Conservation (phyloP, 23 red algal species). For the Cyanidiococcus yangmingshanensis region DNA sequence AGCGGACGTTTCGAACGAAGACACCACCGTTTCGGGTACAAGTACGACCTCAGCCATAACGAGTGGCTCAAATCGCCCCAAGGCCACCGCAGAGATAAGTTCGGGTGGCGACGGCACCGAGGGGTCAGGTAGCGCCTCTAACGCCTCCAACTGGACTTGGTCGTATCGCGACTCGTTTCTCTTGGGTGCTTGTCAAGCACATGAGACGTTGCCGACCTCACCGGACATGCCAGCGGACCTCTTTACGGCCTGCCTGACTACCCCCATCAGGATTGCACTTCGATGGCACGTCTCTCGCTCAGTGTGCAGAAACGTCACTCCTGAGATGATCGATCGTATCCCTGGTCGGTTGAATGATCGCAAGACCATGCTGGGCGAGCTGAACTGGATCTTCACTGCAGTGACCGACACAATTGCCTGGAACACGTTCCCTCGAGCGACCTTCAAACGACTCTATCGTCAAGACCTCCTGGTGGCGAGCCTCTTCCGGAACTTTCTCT, state of each 20-base stretch:
- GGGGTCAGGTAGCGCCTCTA: background rate
- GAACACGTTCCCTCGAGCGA: conserved; percentile 67
- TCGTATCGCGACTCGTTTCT: conserved; percentile 26
- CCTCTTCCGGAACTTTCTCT: conserved; percentile 84
- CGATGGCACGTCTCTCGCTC: conserved; percentile 59
- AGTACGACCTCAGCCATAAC: background rate
- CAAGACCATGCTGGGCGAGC: conserved; percentile 71
- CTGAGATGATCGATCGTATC: conserved; percentile 78
- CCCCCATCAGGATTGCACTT: conserved; percentile 81
- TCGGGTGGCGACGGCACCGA: background rate
- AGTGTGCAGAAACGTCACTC: conserved; percentile 37
- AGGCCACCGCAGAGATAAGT: background rate
- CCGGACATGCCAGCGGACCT: conserved; percentile 79
- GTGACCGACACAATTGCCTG: conserved; percentile 98
- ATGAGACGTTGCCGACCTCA: conserved; percentile 53
- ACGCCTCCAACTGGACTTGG: background rate
- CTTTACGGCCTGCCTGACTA: conserved; percentile 92
- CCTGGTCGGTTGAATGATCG: conserved; percentile 68
- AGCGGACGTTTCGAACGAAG: background rate
- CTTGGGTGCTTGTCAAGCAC: conserved; percentile 53
- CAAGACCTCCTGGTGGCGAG: conserved; percentile 82
- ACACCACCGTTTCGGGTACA: background rate
- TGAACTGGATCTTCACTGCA: conserved; percentile 90
- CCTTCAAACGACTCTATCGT: conserved; percentile 78
- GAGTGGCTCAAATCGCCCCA: background rate